Percentiles rank a stretch among this genome's conserved stretches.
phyloP scores from a whole-genome alignment of 2,329 filamentous ascomycete species.

The Chrysoporthe austroafricana region DNA sequence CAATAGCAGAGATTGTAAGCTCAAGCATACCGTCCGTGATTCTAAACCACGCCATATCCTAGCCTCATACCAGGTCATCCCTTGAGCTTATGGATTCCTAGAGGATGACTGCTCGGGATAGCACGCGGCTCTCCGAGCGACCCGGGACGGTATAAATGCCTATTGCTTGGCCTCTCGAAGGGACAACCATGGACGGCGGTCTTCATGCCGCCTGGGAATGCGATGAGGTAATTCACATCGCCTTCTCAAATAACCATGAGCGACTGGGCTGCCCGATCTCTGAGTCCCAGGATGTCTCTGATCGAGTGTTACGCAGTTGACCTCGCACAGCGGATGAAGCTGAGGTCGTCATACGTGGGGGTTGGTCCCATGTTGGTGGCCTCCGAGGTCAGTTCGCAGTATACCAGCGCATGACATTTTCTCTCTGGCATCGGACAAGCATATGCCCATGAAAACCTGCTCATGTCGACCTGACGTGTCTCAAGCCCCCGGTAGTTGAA shows the following conservation, averaged over 20 bases:
- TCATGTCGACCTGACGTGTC: not conserved
- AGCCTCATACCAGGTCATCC: not conserved
- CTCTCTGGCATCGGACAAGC: not conserved
- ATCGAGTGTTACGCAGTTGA: conserved; percentile 23
- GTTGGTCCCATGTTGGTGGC: not conserved
- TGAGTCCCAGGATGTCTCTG: conserved; percentile 17
- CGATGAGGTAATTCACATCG: not conserved
- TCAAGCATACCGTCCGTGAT: too few relatives aligned
- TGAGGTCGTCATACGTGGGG: not conserved
- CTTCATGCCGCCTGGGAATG: not conserved
- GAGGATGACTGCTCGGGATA: not conserved
- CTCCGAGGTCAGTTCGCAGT: not conserved
- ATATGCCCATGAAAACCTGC: not conserved
- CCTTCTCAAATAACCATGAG: conserved; percentile 7
- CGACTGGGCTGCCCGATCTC: not conserved
- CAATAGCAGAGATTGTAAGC: not conserved
- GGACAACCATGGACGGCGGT: too few relatives aligned
- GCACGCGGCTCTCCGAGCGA: not conserved
- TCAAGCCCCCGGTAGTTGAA: not conserved
- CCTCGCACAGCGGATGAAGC: conserved; percentile 11
- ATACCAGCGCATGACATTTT: not conserved
- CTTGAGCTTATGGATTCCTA: not conserved
- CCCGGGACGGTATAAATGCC: not conserved
- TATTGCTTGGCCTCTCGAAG: too few relatives aligned
- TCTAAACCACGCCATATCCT: not conserved